A percentile compares a stretch with the other conserved stretches of the same genome.
These are phyloP conservation scores for Scopulariopsis brevicaulis DNA, from an alignment of 2,329 filamentous ascomycete genomes.

Conservation along the genomic window DNA sequence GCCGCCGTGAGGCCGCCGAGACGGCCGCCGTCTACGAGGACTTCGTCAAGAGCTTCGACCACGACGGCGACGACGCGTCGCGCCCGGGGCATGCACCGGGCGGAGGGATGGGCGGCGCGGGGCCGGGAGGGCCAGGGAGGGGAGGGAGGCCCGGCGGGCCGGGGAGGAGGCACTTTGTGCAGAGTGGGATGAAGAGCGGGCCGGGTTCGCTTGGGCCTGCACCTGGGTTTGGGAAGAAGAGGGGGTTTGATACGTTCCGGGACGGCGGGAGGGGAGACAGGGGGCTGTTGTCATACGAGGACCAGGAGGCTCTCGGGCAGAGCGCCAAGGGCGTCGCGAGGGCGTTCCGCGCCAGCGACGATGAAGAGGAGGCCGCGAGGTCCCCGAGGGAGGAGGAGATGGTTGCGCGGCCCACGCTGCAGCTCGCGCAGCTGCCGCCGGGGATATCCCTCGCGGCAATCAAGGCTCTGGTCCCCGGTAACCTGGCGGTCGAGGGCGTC, in stretches of 20 bases:
- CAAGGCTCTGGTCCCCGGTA: conserved; percentile 46
- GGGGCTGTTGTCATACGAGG: conserved; percentile 24
- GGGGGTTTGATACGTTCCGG: conserved; percentile 32
- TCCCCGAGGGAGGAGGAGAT: conserved; percentile 38
- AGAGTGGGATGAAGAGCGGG: conserved; percentile 41
- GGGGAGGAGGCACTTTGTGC: conserved; percentile 53
- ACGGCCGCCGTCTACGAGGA: conserved; percentile 79
- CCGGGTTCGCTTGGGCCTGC: conserved; percentile 49
- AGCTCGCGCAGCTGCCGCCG: conserved; percentile 49
- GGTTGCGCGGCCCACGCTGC: conserved; percentile 51
- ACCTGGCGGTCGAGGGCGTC: conserved; percentile 59
- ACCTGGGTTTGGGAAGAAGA: conserved; percentile 40
- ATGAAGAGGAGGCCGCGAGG: conserved; percentile 26
- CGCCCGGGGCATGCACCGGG: background rate
- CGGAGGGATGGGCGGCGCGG: background rate
- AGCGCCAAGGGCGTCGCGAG: conserved; percentile 36
- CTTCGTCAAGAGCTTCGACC: conserved; percentile 71
- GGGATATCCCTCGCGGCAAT: conserved; percentile 47
- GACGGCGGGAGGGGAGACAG: conserved; percentile 23
- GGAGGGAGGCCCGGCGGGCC: conserved; percentile 8
- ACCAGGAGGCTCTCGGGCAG: conserved; percentile 35
- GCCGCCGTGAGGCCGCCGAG: conserved; percentile 72
- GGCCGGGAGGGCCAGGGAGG: background rate
- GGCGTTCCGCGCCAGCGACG: conserved; percentile 60
- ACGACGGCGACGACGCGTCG: conserved; percentile 37